Conservation (phyloP, 176 grass and related monocot species). For the Cocos nucifera region DNA sequence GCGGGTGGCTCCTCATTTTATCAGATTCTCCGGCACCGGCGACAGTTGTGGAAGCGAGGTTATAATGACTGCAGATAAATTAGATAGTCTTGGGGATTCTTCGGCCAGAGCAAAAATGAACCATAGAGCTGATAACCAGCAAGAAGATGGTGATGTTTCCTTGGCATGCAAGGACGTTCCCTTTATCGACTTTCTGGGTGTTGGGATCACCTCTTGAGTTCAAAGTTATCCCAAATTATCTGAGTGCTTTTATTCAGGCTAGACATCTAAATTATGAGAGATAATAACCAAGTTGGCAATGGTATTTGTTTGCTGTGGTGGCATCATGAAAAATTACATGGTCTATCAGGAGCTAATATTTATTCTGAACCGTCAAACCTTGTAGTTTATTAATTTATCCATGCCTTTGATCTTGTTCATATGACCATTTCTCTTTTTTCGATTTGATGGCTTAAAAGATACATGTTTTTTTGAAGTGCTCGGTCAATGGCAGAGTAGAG, state of each 20-base stretch:
- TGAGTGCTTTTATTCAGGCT: conserved; percentile 5
- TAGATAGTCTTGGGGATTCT: neutral
- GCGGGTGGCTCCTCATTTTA: neutral
- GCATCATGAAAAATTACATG: no score
- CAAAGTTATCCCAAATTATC: conserved; percentile 5
- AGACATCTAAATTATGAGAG: conserved; percentile 4
- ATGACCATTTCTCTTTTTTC: no score
- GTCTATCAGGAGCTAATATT: no score
- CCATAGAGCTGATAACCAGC: neutral
- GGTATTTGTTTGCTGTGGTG: no score
- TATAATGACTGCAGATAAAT: neutral
- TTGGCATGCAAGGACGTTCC: conserved; percentile 17
- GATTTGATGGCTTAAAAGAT: no score
- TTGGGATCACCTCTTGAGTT: conserved; percentile 19
- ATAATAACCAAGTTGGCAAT: no score
- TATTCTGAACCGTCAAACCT: no score
- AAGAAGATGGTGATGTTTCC: neutral
- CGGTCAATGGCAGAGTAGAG: no score
- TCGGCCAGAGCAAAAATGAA: neutral
- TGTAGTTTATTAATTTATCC: no score
- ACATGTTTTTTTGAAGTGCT: no score
- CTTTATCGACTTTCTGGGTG: conserved; percentile 54
- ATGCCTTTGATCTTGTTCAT: no score
- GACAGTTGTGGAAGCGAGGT: neutral
- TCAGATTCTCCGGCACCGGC: neutral